Conservation (phyloP, 768 basidiomycete species). For the Leucosporidium yakuticum region DNA sequence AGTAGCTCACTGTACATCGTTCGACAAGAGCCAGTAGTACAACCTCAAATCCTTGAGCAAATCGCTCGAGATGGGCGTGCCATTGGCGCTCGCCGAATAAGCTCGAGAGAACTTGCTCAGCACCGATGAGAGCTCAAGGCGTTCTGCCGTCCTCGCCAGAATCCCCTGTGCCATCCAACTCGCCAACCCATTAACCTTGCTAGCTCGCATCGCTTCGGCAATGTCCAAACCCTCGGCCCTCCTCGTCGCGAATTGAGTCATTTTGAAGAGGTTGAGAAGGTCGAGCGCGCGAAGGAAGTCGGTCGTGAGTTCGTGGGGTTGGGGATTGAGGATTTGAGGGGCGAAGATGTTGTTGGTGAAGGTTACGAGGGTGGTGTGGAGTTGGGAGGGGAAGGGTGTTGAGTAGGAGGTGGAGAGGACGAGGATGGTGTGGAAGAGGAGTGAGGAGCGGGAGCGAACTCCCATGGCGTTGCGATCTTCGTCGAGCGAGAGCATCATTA, state of each 20-base stretch:
- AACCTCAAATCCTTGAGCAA: conserved; percentile 23
- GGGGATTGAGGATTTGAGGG: conserved; percentile 32
- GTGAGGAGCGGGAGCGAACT: conserved; percentile 9
- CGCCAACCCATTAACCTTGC: conserved; percentile 33
- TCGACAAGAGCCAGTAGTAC: conserved; percentile 31
- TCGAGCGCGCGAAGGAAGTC: conserved; percentile 34
- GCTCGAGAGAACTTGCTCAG: conserved; percentile 26
- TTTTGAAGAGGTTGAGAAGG: conserved; percentile 34
- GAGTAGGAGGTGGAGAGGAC: conserved; percentile 35
- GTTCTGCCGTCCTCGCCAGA: conserved; percentile 24
- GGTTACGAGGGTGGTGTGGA: conserved; percentile 33
- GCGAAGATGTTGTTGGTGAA: conserved; percentile 34
- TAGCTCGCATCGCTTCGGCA: conserved; percentile 26
- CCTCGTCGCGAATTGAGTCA: conserved; percentile 24
- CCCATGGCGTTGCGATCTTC: conserved; percentile 26
- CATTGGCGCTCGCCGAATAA: conserved; percentile 21
- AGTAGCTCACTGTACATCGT: conserved; percentile 27
- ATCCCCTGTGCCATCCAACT: conserved; percentile 33
- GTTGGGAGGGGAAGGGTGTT: conserved; percentile 28
- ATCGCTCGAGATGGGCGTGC: conserved; percentile 17
- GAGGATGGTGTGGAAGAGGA: conserved; percentile 32
- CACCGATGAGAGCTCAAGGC: conserved; percentile 15
- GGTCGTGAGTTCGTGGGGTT: conserved; percentile 33
- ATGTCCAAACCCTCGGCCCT: conserved; percentile 25
- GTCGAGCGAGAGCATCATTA: conserved; percentile 33